Base-by-base conservation (phyloP, 805 yeast species). In the Kodamaea sagamina region DNA sequence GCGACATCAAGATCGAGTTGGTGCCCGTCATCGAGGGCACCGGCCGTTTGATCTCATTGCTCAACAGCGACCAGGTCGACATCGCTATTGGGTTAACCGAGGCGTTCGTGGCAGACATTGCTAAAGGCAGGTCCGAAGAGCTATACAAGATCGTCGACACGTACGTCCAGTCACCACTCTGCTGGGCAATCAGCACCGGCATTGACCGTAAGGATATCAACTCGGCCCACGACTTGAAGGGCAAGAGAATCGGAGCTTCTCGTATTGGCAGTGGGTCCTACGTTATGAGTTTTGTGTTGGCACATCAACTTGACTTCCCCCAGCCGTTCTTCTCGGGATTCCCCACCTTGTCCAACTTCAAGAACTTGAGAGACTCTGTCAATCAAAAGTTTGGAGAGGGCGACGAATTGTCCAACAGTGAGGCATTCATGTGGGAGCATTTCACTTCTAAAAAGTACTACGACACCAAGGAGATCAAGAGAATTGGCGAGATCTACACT, bases 391-490 rank as follows among this genome's bases (percentile, higher is more conserved):
- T 54, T 28, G 19, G 24, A 11, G 38, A 42, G 26, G 34, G 17
- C 13, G 38, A 42, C 18, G 41, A 42, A 25, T 37, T 36, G 32
- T 28, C 40, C 24, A 59, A 72, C 15, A 72, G 83, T 26, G 97
- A 89, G 58, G 95, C 92, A 2, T 89, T 89, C 63, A 86, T 90
- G 96, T 89, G 97, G 97, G 97, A 89, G 58, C 77, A 86, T 63
- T 89, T 89, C 70, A 89, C 97, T 1, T 81, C 90, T 25, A 89
- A 89, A 59, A 80, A 79, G 59, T 89, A 86, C 67, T 88, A 86
- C 61, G 96, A 87, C 56, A 75, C 67, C 43, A 76, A 79, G 15
- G 97, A 89, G 54, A 82, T 90, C 65, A 87, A 85, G 65, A 71
- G 78, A 52, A 81, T 89, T 47, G 97, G 96, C 11, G 87, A 86